phyloP scores from a whole-genome alignment of 2,329 filamentous ascomycete species.

The Metarhizium humberi region DNA sequence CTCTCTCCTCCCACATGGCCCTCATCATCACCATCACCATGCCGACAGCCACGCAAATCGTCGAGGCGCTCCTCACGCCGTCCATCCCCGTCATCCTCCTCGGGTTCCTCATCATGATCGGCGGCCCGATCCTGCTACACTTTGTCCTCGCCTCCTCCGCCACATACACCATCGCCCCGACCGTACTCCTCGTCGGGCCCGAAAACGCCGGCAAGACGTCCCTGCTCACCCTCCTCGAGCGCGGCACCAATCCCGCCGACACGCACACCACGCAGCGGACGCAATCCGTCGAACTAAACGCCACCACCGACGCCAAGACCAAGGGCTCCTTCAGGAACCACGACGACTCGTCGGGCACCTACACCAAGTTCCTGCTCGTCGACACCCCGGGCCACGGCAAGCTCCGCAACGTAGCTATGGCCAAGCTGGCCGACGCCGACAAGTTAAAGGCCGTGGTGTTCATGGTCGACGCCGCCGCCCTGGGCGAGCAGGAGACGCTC shows the following conservation, averaged over 20 bases:
- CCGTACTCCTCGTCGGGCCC: slow-evolving; percentile 73
- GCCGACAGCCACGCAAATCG: slow-evolving; percentile 27
- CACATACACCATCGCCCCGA: slow-evolving; percentile 59
- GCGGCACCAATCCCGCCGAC: slow-evolving; percentile 32
- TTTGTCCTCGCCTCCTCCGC: slow-evolving; percentile 58
- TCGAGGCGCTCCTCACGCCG: slow-evolving; percentile 50
- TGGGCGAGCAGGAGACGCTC: slow-evolving; percentile 51
- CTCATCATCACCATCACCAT: slow-evolving; percentile 15
- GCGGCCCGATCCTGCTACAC: slow-evolving; percentile 72
- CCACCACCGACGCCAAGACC: slow-evolving; percentile 35
- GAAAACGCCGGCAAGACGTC: slow-evolving; percentile 81
- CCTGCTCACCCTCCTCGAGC: slow-evolving; percentile 65
- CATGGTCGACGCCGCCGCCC: slow-evolving; percentile 72
- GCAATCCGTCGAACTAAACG: slow-evolving; percentile 45
- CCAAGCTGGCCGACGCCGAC: slow-evolving; percentile 31
- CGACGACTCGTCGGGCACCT: slow-evolving; percentile 42
- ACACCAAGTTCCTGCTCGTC: slow-evolving; percentile 64
- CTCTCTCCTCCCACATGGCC: background rate
- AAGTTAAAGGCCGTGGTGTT: slow-evolving; percentile 71
- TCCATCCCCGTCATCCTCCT: slow-evolving; percentile 54
- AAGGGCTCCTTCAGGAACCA: slow-evolving; percentile 43
- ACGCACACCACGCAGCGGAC: slow-evolving; percentile 48
- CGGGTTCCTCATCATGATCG: slow-evolving; percentile 60
- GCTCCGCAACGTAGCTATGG: slow-evolving; percentile 62
- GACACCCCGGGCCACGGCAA: slow-evolving; percentile 97